These are phyloP conservation scores for Striga hermonthica DNA, from an alignment of 305 asterid genomes.

Conservation along the genomic window DNA sequence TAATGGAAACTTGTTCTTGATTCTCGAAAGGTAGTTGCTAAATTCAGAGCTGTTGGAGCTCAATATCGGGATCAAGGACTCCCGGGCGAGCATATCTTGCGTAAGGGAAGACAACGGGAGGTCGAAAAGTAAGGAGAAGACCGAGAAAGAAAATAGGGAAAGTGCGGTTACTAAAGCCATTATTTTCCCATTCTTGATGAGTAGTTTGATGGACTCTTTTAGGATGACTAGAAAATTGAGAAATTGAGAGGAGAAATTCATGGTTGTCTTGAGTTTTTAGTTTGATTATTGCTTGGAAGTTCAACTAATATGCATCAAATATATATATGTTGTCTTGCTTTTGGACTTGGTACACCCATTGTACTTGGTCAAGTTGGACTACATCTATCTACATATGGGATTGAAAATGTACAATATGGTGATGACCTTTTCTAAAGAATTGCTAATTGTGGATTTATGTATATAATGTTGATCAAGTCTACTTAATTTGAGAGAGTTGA, in stretches of 20 bases:
- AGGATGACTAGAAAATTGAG: conserved; percentile 27
- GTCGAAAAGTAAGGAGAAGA: conserved; percentile 24
- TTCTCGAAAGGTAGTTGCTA: background rate
- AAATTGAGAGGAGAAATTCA: conserved; percentile 6
- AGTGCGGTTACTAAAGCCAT: conserved; percentile 27
- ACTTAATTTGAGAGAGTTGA: too few species aligned
- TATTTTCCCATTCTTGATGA: conserved; percentile 32
- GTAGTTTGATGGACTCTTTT: conserved; percentile 34
- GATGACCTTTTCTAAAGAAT: background rate
- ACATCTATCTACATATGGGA: background rate
- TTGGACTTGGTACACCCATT: background rate
- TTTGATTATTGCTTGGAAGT: background rate
- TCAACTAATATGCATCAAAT: background rate
- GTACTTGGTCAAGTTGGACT: conserved; percentile 15
- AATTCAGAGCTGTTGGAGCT: conserved; percentile 17
- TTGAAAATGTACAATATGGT: background rate
- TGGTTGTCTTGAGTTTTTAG: background rate
- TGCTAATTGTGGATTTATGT: too few species aligned
- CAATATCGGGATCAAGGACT: conserved; percentile 27
- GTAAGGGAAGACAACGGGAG: conserved; percentile 27
- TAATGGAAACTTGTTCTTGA: background rate
- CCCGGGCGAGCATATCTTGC: conserved; percentile 32
- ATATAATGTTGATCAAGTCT: too few species aligned
- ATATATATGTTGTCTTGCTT: too few species aligned
- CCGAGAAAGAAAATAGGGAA: conserved; percentile 26